Conservation (phyloP, 768 basidiomycete genomes). For the Udeniomyces megalosporus region DNA sequence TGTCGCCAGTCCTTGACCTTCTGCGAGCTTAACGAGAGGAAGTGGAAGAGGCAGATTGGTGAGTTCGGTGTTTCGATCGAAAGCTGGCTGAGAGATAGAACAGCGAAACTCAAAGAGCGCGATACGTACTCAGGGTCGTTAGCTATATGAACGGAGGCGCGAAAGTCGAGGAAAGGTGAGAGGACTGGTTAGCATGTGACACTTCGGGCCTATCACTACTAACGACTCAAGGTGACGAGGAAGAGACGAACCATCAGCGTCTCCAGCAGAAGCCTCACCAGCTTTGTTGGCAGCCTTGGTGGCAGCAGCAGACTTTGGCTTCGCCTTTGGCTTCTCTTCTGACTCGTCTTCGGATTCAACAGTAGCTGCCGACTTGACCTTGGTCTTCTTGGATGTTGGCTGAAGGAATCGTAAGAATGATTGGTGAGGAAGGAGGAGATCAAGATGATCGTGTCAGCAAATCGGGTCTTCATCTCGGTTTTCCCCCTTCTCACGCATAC, state of each 20-base stretch:
- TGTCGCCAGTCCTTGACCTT: constrained; percentile 86
- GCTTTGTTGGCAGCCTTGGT: constrained; percentile 43
- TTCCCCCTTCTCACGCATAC: too few species aligned
- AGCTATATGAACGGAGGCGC: background rate
- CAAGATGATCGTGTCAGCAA: too few species aligned
- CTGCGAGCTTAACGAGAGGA: background rate
- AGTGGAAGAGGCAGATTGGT: background rate
- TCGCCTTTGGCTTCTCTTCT: background rate
- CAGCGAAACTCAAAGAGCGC: background rate
- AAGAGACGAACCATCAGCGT: constrained; percentile 10
- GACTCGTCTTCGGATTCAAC: constrained; percentile 15
- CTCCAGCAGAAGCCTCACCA: constrained; percentile 30
- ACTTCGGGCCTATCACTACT: background rate
- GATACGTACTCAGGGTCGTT: constrained; percentile 2
- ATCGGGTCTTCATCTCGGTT: too few species aligned
- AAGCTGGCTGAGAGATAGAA: background rate
- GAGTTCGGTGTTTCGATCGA: background rate
- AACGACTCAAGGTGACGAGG: background rate
- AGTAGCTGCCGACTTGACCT: constrained; percentile 11
- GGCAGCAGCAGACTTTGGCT: background rate
- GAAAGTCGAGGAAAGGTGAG: background rate
- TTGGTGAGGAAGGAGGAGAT: too few species aligned
- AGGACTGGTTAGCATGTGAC: background rate
- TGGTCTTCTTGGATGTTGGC: constrained; percentile 5
- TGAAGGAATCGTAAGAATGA: background rate